Evolutionary conservation across 2,329 filamentous ascomycete species (phyloP), one percentile per base, ranked within the genome.

Genomic region (Akanthomyces muscarius): DNA sequence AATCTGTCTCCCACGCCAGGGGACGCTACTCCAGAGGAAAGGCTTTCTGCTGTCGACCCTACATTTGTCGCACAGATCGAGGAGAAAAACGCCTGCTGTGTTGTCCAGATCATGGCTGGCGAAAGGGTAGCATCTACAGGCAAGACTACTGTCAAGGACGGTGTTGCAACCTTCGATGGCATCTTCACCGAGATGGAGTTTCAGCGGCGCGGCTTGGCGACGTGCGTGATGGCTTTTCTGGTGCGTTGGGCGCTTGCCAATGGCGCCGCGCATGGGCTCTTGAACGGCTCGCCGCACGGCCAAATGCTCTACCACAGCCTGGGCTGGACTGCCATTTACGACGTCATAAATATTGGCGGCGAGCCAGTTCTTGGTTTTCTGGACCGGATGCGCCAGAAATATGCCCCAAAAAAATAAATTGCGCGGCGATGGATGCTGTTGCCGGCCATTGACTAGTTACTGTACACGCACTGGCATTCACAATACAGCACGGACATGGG

Each of bases 161-260:
- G 54, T 7, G 10, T 57, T 25, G 41, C 54, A 25, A 57, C 42
- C 6, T 57, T 57, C 47, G 54, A 57, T 16, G 54, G 41, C 25
- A 47, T 57, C 25, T 57, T 44, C 18, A 57, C 54, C 4, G 25
- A 57, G 5, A 25, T 25, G 25, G 41, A 47, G 16, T 57, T 33
- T 33, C 25, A 47, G 54, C 25, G 54, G 4, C 54, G 54, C 41
- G 54, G 54, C 41, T 16, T 57, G 54, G 42, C 54, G 18, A 57
- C 54, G 18, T 45, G 41, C 25, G 41, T 45, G 2, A 47, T 47
- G 54, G 54, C 41, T 7, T 47, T 45, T 36, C 41, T 57, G 16
- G 16, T 36, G 4, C 54, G 54, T 25, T 33, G 41, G 54, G 41
- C 41, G 23, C 4, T 33, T 8, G 41, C 4, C n/a, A 10, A 36